phyloP scores from a whole-genome alignment of 2,329 filamentous ascomycete species.

The Graphium sp. region DNA sequence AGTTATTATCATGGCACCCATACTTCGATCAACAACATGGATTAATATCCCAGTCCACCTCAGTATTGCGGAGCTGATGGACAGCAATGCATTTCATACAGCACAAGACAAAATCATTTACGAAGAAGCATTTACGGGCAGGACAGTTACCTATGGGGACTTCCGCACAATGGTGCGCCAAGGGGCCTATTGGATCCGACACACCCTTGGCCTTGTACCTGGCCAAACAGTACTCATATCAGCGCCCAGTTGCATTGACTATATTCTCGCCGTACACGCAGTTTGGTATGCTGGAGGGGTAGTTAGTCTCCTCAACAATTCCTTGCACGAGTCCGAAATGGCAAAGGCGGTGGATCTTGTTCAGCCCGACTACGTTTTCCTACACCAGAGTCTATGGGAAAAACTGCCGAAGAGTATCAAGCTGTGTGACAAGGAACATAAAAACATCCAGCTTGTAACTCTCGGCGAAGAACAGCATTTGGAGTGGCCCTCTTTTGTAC shows the following conservation, averaged over 20 bases:
- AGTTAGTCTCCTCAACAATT: background rate
- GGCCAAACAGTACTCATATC: constrained; percentile 1
- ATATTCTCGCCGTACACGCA: background rate
- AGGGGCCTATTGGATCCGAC: background rate
- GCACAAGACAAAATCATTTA: constrained; percentile 2
- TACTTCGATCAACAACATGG: too few species aligned
- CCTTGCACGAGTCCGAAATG: background rate
- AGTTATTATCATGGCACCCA: too few species aligned
- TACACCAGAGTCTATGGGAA: too few species aligned
- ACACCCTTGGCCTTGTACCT: background rate
- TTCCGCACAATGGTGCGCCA: background rate
- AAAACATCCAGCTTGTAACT: too few species aligned
- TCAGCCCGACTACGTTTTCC: background rate
- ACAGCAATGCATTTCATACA: too few species aligned
- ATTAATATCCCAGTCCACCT: too few species aligned
- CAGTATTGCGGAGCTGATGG: too few species aligned
- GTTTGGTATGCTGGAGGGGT: constrained; percentile 1
- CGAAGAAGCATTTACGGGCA: constrained; percentile 1
- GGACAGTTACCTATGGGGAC: background rate
- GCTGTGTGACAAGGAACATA: too few species aligned
- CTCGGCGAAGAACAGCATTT: too few species aligned
- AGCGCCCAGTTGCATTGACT: constrained; percentile 1
- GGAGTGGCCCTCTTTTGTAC: too few species aligned
- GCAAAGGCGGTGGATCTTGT: constrained; percentile 1
- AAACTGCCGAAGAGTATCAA: too few species aligned